A percentile compares a stretch with the other conserved stretches of the same genome.
phyloP scores from a whole-genome alignment of 2,329 filamentous ascomycete species.

The Simplicillium aogashimaense region DNA sequence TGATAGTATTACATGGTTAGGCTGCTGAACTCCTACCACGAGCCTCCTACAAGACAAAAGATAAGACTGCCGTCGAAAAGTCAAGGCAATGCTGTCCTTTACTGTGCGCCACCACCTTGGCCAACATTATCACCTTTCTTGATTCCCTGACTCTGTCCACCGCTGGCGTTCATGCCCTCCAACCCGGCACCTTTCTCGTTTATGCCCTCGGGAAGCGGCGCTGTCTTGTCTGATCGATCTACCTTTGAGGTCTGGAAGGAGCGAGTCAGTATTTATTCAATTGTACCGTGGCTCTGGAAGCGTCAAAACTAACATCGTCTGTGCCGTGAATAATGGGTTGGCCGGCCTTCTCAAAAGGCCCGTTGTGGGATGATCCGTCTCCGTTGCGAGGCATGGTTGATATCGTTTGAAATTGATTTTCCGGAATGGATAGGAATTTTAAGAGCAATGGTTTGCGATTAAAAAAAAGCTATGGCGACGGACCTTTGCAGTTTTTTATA shows the following conservation, averaged over 20 bases:
- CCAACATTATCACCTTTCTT: conserved; percentile 27
- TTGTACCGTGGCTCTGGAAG: not conserved
- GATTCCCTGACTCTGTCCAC: conserved; percentile 31
- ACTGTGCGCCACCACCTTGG: conserved; percentile 26
- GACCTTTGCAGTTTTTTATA: no score
- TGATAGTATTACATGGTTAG: no score
- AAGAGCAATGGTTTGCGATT: no score
- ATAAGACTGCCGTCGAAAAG: no score
- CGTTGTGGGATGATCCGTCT: conserved; percentile 38
- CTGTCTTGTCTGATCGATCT: conserved; percentile 37
- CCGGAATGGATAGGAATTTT: no score
- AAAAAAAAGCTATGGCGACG: no score
- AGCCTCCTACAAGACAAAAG: no score
- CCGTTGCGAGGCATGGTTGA: conserved; percentile 36
- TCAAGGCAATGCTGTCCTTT: no score
- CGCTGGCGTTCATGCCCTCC: conserved; percentile 28
- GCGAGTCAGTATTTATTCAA: not conserved
- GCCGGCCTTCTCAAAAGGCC: conserved; percentile 26
- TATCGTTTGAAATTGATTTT: not conserved
- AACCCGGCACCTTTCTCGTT: conserved; percentile 32
- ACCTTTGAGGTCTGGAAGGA: conserved; percentile 24
- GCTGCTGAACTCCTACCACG: no score
- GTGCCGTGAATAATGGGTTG: conserved; percentile 35
- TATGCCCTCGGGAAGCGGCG: conserved; percentile 31
- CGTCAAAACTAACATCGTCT: conserved; percentile 25